Conservation (phyloP, 257 asterid species). For the Solanum ossicruentum region DNA sequence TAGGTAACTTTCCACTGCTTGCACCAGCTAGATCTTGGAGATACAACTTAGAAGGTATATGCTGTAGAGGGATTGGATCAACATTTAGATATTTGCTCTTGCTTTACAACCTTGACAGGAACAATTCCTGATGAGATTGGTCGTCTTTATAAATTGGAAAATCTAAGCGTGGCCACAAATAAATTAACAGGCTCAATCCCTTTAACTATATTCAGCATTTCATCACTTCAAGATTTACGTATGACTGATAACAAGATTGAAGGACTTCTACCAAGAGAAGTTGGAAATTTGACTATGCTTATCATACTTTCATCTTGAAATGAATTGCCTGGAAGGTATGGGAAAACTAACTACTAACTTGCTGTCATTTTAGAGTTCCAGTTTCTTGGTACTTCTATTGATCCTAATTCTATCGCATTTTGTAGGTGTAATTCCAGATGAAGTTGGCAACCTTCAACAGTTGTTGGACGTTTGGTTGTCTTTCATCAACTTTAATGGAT, state of each 20-base stretch:
- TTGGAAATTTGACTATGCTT: not conserved
- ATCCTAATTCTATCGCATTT: not conserved
- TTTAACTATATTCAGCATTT: slow-evolving; percentile 5
- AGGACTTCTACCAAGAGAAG: not conserved
- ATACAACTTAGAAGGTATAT: not conserved
- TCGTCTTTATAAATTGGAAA: not conserved
- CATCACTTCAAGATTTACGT: slow-evolving; percentile 1
- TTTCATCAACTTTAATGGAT: slow-evolving; percentile 4
- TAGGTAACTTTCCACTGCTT: not conserved
- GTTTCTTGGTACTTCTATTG: not conserved
- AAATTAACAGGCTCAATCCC: slow-evolving; percentile 6
- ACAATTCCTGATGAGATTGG: not conserved
- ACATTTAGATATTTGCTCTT: too few relatives aligned
- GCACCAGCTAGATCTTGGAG: slow-evolving; percentile 1
- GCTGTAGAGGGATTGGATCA: too few relatives aligned
- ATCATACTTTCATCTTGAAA: not conserved
- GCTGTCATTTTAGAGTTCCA: not conserved
- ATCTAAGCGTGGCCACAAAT: not conserved
- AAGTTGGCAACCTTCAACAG: slow-evolving; percentile 7
- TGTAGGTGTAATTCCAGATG: slow-evolving; percentile 15
- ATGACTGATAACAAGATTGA: not conserved
- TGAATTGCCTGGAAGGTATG: slow-evolving; percentile 14
- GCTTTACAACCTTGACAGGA: not conserved
- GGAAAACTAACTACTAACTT: not conserved
- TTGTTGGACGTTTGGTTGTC: not conserved